These are phyloP conservation scores for Fistulifera pelliculosa DNA, from an alignment of 108 stramenopile species.

Conservation along the genomic window DNA sequence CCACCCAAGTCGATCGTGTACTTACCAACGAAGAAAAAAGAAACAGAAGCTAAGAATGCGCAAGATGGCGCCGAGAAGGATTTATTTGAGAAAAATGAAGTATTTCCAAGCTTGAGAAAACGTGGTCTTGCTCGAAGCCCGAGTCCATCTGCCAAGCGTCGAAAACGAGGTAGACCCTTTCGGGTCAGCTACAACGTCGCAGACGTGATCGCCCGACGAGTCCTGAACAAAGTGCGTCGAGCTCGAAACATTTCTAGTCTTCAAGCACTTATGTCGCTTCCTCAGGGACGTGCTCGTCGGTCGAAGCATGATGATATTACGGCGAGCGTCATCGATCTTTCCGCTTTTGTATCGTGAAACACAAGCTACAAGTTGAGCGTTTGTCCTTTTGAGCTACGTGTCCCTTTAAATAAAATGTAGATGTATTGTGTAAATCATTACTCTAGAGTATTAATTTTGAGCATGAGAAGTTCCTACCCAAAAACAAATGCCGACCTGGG, in stretches of 20 bases:
- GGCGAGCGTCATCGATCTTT: constrained; percentile 68
- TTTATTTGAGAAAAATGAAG: constrained; percentile 4
- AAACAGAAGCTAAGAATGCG: background rate
- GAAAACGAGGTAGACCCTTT: constrained; percentile 21
- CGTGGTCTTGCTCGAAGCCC: constrained; percentile 2
- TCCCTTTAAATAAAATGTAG: no score
- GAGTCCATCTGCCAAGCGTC: constrained; percentile 32
- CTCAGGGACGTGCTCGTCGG: constrained; percentile 68
- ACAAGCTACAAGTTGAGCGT: background rate
- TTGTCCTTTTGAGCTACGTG: no score
- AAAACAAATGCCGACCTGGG: no score
- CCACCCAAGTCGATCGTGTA: constrained; percentile 1
- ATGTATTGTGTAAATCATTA: no score
- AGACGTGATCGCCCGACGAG: constrained; percentile 70
- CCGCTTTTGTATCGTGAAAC: constrained; percentile 38
- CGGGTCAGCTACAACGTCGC: constrained; percentile 36
- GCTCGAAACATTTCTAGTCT: constrained; percentile 69
- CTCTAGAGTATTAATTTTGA: no score
- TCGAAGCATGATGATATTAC: constrained; percentile 88
- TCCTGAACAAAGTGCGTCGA: constrained; percentile 78
- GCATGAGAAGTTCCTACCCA: no score
- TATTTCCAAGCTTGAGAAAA: background rate
- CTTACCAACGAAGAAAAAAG: constrained; percentile 1
- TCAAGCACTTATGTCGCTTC: constrained; percentile 67
- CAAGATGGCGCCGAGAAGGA: constrained; percentile 5